A percentile compares a stretch with the other conserved stretches of the same genome.
phyloP scores from a whole-genome alignment of 2,329 filamentous ascomycete species.

The Massarina eburnea region DNA sequence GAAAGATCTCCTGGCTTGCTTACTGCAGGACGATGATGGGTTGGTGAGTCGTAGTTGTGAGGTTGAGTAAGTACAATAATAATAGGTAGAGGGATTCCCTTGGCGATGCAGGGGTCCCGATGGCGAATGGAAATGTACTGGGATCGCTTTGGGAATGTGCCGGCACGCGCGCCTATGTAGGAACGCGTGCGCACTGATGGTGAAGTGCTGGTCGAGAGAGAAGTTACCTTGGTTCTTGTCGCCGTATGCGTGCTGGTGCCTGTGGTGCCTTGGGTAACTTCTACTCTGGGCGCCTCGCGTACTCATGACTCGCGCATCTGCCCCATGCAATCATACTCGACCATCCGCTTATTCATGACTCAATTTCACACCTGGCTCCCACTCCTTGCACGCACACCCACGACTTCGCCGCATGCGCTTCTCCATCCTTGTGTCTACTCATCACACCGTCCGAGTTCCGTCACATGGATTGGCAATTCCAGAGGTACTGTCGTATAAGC shows the following conservation, averaged over 20 bases:
- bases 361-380: not conserved
- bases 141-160: not conserved
- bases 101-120: not conserved
- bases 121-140: not conserved
- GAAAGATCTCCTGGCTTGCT: not conserved
- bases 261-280: not conserved
- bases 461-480: too few species aligned
- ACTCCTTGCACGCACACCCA: not conserved
- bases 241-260: not conserved
- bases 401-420: not conserved
- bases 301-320: constrained; percentile 9
- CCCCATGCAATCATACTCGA: not conserved
- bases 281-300: not conserved
- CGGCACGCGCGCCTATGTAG: not conserved
- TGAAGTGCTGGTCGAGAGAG: not conserved
- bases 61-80: not conserved
- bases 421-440: too few species aligned
- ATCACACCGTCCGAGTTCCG: too few species aligned
- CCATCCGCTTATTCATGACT: not conserved
- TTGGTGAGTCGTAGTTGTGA: not conserved
- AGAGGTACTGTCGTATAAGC: too few species aligned
- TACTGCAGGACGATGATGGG: not conserved
- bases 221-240: not conserved
- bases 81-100: not conserved
- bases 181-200: not conserved